These are phyloP conservation scores for Lodderomyces parapsilosis DNA, from an alignment of 1,139 yeast species.

Conservation along the genomic window DNA sequence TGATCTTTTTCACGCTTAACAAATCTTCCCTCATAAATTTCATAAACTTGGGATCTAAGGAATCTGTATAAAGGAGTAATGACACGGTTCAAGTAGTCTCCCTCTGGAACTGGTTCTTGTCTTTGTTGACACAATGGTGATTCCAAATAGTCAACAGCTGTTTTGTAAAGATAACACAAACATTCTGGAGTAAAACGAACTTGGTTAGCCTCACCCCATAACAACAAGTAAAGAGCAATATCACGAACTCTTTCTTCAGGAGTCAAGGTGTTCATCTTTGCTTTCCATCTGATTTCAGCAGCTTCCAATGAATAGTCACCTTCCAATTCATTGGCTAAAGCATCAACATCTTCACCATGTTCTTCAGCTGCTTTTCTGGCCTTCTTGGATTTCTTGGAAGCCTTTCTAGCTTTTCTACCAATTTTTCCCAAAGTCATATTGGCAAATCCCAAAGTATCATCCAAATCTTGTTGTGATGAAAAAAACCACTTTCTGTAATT, in stretches of 20 bases:
- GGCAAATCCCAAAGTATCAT: constrained; percentile 43
- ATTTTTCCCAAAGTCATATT: constrained; percentile 76
- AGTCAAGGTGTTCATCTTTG: constrained; percentile 45
- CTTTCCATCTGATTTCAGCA: constrained; percentile 52
- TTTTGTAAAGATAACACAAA: constrained; percentile 88
- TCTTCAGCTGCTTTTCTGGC: constrained; percentile 57
- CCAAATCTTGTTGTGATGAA: constrained; percentile 43
- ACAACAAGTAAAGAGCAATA: constrained; percentile 79
- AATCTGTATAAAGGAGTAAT: constrained; percentile 90
- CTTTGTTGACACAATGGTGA: constrained; percentile 91
- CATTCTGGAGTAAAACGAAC: constrained; percentile 93
- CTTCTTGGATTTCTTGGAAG: constrained; percentile 59
- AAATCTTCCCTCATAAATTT: constrained; percentile 89
- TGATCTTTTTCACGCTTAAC: constrained; percentile 98
- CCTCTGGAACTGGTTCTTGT: constrained; percentile 91
- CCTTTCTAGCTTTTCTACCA: constrained; percentile 51
- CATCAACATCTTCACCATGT: constrained; percentile 47
- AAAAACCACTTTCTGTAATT: constrained; percentile 47
- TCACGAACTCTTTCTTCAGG: constrained; percentile 84
- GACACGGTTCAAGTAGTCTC: constrained; percentile 89
- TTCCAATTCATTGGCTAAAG: constrained; percentile 74
- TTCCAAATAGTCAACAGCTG: constrained; percentile 82
- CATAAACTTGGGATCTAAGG: constrained; percentile 93
- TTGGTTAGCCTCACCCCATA: constrained; percentile 99
- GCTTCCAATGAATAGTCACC: constrained; percentile 72